Evolutionary conservation across 139 green algal species (phyloP).

Genomic region (Picochlorum sp.): DNA sequence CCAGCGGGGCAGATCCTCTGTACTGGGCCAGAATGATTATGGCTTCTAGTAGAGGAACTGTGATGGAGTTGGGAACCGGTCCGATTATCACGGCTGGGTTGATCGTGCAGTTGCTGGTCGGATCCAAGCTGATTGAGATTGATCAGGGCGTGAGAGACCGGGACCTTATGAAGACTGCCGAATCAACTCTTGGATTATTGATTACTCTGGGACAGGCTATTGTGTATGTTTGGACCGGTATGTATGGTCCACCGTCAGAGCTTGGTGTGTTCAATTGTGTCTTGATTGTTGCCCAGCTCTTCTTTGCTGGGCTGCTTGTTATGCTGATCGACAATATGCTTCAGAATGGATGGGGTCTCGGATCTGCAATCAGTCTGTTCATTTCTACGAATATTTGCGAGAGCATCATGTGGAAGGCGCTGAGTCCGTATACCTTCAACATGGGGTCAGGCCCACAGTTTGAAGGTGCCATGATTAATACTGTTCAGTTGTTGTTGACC

Average conservation of each 20-base stretch:
- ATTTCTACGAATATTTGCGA: constrained; percentile 99
- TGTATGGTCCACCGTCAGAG: constrained; percentile 96
- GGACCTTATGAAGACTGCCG: constrained; percentile 86
- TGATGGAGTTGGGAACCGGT: constrained; percentile 97
- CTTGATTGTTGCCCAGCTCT: constrained; percentile 95
- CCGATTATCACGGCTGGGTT: constrained; percentile 96
- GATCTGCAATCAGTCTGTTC: constrained; percentile 98
- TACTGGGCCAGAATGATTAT: constrained; percentile 99
- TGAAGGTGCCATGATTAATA: constrained; percentile 94
- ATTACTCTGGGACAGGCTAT: constrained; percentile 99
- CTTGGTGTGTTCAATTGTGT: constrained; percentile 84
- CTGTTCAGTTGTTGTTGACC: constrained; percentile 95
- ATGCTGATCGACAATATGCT: constrained; percentile 98
- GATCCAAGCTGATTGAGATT: constrained; percentile 97
- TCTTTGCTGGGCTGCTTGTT: constrained; percentile 95
- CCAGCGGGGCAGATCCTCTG: constrained; percentile 82
- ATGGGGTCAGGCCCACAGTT: constrained; percentile 86
- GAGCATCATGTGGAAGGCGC: constrained; percentile 98
- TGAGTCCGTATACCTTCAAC: constrained; percentile 45
- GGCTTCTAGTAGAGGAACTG: constrained; percentile 90
- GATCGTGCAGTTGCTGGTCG: constrained; percentile 94
- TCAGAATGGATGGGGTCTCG: constrained; percentile 94
- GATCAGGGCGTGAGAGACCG: constrained; percentile 92
- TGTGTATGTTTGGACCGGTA: constrained; percentile 97
- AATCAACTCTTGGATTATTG: constrained; percentile 96